Percentiles rank a stretch among this genome's conserved stretches.
Conservation (phyloP, 2,329 filamentous ascomycete genomes). For the Aspergillus sp. region DNA sequence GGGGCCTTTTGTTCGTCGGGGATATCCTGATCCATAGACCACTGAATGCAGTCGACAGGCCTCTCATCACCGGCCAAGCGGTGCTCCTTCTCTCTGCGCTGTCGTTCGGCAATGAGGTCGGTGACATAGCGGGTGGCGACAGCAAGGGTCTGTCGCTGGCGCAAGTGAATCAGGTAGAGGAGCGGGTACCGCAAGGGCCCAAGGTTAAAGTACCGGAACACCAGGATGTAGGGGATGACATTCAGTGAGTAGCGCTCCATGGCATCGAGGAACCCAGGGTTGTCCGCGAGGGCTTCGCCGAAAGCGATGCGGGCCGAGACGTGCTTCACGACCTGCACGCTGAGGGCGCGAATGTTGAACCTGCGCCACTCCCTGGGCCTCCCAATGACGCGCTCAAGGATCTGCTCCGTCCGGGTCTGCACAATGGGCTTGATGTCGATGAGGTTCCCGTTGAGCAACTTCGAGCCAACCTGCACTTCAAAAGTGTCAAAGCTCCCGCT, state of each 20-base stretch:
- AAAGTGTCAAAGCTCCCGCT: neutral
- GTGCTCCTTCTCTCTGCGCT: neutral
- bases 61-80: neutral
- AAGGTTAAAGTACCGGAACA: neutral
- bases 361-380: neutral
- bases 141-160: neutral
- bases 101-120: neutral
- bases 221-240: neutral
- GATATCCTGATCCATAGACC: conserved; percentile 3
- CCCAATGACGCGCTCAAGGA: neutral
- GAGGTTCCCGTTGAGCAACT: conserved; percentile 1
- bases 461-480: neutral
- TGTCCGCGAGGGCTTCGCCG: neutral
- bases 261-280: neutral
- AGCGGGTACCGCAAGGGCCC: neutral
- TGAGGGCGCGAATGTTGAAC: neutral
- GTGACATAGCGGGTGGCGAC: neutral
- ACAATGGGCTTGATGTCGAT: neutral
- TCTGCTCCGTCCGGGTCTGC: neutral
- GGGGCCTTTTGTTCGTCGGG: neutral
- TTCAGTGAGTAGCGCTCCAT: neutral
- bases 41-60: conserved; percentile 5
- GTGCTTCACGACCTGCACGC: neutral
- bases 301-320: neutral
- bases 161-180: neutral